A percentile compares a stretch with the other conserved stretches of the same genome.
phyloP scores from a whole-genome alignment of 2,329 filamentous ascomycete species.

The Cytospora schulzeri region DNA sequence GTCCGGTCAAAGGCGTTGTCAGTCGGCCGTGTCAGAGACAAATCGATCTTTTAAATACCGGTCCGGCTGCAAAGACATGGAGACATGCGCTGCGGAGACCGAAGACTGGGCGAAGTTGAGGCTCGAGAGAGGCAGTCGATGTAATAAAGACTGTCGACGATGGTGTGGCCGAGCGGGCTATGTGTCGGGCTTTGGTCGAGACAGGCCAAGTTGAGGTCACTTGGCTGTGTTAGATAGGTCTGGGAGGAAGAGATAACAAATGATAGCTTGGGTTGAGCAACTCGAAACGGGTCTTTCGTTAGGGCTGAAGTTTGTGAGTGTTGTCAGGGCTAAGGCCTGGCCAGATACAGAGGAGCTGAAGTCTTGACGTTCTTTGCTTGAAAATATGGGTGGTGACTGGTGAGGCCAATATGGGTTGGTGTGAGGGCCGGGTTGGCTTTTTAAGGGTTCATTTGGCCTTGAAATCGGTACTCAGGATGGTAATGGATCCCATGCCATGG shows the following conservation, averaged over 20 bases:
- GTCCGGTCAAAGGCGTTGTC: conserved; percentile 30
- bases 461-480: conserved; percentile 18
- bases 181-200: conserved; percentile 24
- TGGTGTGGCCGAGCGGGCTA: conserved; percentile 21
- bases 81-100: conserved; percentile 28
- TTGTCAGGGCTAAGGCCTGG: conserved; percentile 3
- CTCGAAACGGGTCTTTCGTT: conserved; percentile 26
- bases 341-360: conserved; percentile 16
- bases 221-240: conserved; percentile 17
- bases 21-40: conserved; percentile 41
- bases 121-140: conserved; percentile 6
- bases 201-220: conserved; percentile 22
- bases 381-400: conserved; percentile 27
- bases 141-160: conserved; percentile 1
- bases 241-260: conserved; percentile 4
- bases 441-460: conserved; percentile 14
- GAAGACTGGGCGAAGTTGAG: conserved; percentile 1
- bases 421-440: conserved; percentile 21
- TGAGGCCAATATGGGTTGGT: conserved; percentile 22
- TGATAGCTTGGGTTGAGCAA: conserved; percentile 5
- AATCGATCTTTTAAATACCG: conserved; percentile 33
- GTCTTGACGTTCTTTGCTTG: conserved; percentile 35
- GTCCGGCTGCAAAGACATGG: conserved; percentile 38
- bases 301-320: conserved; percentile 20
- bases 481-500: conserved; percentile 25